phyloP scores from a whole-genome alignment of 805 yeast genomes.

The Ogataea salicorniae region DNA sequence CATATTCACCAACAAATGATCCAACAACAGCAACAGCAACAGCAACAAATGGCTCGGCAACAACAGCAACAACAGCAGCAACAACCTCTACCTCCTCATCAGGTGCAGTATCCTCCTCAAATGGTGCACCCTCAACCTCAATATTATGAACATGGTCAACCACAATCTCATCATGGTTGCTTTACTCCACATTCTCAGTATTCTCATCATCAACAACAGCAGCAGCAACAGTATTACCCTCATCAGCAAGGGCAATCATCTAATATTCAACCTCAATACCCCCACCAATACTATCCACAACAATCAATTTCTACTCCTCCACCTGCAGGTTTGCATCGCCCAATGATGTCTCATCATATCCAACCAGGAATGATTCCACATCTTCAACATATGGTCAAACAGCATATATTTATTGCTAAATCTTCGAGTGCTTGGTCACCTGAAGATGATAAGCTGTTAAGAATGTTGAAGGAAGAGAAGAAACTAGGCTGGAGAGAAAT shows the following conservation, averaged over 20 bases:
- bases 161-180: background rate
- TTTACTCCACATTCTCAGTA: background rate
- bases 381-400: background rate
- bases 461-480: slow-evolving; percentile 76
- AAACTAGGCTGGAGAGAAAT: slow-evolving; percentile 89
- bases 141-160: background rate
- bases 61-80: slow-evolving; percentile 4
- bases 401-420: slow-evolving; percentile 9
- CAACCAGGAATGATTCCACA: background rate
- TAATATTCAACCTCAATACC: background rate
- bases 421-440: slow-evolving; percentile 66
- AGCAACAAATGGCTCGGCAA: slow-evolving; percentile 4
- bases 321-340: background rate
- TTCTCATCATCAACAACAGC: slow-evolving; percentile 1
- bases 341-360: background rate
- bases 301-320: background rate
- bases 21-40: background rate
- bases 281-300: background rate
- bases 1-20: background rate
- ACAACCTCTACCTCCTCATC: slow-evolving; percentile 1
- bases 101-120: background rate
- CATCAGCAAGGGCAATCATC: slow-evolving; percentile 1
- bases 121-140: background rate
- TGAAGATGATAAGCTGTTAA: slow-evolving; percentile 62
- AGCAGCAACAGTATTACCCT: background rate